Base-by-base conservation (phyloP, 208 protist genomes). In the Acanthamoeba polyphaga region DNA sequence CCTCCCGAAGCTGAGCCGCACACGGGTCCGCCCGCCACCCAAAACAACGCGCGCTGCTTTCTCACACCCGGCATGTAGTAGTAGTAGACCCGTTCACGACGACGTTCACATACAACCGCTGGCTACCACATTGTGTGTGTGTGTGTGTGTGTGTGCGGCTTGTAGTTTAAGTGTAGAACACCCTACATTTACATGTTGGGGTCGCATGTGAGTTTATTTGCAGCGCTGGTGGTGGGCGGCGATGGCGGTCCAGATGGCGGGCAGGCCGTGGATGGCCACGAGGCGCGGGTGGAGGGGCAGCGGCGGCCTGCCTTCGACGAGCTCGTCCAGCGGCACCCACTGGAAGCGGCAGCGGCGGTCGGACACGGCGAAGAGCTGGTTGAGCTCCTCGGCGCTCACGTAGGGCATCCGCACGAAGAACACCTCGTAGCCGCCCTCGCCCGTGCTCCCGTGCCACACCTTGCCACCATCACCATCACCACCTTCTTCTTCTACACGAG, bases 371-470 rank as follows among this genome's bases (percentile, higher is more conserved):
- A 80, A 80, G 13, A 80, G 70, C 32, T 15, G 1, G 70, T 80
- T 80, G 70, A 80, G 70, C 9, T 29, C n/a, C 0, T 80, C 70
- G 34, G 70, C 70, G 70, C 70, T 80, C 34, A 80, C 38, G 70
- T 34, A 80, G 17, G 70, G 70, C n/a, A 80, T 29, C 34, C 70
- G 70, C 70, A 80, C 32, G 32, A 80, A 80, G 70, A 80, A 80
- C 29, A 80, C 34, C 32, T 80, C 70, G 70, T 80, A 80, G 70
- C 70, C 70, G 6, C 70, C 70, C 2, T 51, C n/a, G 70, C 34
- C 70, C 32, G 70, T 80, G 70, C 70, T 80, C 9, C 70, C 70
- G 15, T 80, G 38, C 70, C 70, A 80, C 38, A 49, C 70, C n/a
- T 46, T 46, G 43, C 8, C 43, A 46, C 43, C 43, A 9, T 9